Evolutionary conservation across 2,329 filamentous ascomycete genomes (phyloP), one percentile per base, ranked within the genome.

Genomic region (Didymella pinodella): DNA sequence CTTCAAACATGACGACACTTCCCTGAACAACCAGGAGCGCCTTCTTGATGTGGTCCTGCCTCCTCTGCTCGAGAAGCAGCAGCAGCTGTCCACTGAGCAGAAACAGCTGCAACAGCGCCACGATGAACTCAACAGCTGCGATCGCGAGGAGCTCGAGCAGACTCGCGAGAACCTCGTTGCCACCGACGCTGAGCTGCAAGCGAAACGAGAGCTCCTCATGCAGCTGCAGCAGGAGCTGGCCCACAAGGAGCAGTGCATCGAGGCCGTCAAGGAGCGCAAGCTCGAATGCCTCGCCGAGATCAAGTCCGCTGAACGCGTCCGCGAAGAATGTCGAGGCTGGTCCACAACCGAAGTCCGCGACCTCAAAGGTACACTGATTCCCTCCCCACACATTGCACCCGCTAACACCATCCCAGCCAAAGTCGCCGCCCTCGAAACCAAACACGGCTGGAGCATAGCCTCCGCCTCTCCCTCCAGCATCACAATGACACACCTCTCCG

Each of bases 291-390:
- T 89, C 29, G 84, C 86, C 28, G 90, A 95, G 47, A 97, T 96
- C 57, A 85, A 87, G 58, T 89, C 92, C 69, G 91, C 93, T 0
- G 93, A 97, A 75, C 88, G 88, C 64, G 83, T 96, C 26, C 86
- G 91, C 62, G 93, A 97, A 74, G 91, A 96, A 70, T 96, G 90
- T 74, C 88, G 93, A 52, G 93, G 94, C 38, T 97, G 93, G 89
- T 94, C 89, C 56, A 86, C 89, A 51, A 88, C 85, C 28, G 95
- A 98, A 77, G 91, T 98, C 63, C 85, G 85, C 63, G 81, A 82
- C 38, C 82, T 96, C n/a, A 93, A 93, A 84, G 85, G 90, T 91
- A 83, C 71, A 22, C n/a, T 2, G 7, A 22, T 32, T 7, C 36
- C 20, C 18, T 26, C 14, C 14, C 18, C 12, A 26, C 18, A 3